Base-by-base conservation (phyloP, 352 stramenopile genomes). In the Phytophthora brassicae region DNA sequence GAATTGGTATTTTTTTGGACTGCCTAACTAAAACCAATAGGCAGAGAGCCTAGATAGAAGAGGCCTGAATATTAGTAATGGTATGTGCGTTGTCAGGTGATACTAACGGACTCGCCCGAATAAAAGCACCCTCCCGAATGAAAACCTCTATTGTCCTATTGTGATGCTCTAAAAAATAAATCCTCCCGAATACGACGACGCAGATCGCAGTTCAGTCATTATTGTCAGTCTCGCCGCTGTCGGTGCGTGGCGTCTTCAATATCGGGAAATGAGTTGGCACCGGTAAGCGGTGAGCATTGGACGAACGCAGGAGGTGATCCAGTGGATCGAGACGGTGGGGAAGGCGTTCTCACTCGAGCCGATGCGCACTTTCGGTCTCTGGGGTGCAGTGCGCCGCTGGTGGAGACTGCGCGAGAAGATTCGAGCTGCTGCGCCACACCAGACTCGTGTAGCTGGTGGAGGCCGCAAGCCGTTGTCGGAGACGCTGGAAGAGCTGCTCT, bases 341-440 rank as follows among this genome's bases (percentile, higher is more conserved):
- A 49, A 14, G 28, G 46, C 0, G 48, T 65, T 0, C 56, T 38
- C 11, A 60, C 56, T 1, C 39, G 33, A 36, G 56, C 62, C 23
- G 31, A 49, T 19, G 46, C 22, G 16, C 41, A 64, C 31, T 70
- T 70, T 28, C 23, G 48, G 16, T 24, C 46, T 2, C 19, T 8
- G 2, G 60, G 48, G 1, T 75, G 19, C 46, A 4, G 46, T 68
- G 31, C 51, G 52, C 2, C 28, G 64, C 2, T 67, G 60, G 60
- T 69, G 66, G 55, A 28, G 62, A 36, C 9, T 63, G 12, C 45
- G 67, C 2, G 61, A 66, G 4, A 41, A 67, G 31, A 64, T 65
- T 44, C 38, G 8, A 2, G 26, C 11, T 22, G 48, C 59, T 19
- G 38, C 20, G 3, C 56, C 55, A 6, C 51, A 41, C 11, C 44